Percentiles rank a stretch among this genome's conserved stretches.
Conservation (phyloP, 1,139 yeast species). For the Diutina scorzettiae region DNA sequence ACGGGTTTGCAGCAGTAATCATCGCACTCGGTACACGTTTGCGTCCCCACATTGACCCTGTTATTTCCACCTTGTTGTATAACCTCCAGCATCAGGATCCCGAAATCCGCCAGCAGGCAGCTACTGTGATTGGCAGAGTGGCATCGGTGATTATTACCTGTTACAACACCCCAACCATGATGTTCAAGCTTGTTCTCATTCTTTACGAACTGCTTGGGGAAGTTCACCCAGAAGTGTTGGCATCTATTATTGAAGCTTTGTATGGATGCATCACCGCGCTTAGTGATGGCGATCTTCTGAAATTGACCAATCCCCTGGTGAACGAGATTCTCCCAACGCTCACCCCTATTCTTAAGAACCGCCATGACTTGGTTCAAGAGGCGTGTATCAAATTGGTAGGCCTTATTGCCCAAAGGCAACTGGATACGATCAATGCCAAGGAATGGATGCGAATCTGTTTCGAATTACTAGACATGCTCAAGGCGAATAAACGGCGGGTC, state of each 20-base stretch:
- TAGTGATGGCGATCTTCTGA: constrained; percentile 26
- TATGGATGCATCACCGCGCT: constrained; percentile 23
- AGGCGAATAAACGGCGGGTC: constrained; percentile 70
- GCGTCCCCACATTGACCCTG: constrained; percentile 64
- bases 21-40: constrained; percentile 58
- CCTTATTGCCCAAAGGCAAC: constrained; percentile 69
- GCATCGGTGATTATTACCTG: constrained; percentile 42
- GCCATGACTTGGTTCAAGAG: constrained; percentile 89
- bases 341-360: constrained; percentile 82
- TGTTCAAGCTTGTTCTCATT: constrained; percentile 61
- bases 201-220: constrained; percentile 91
- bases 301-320: constrained; percentile 67
- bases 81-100: constrained; percentile 65
- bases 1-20: constrained; percentile 56
- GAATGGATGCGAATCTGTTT: constrained; percentile 98
- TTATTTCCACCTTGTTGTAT: constrained; percentile 62
- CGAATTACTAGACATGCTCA: constrained; percentile 80
- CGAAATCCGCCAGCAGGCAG: constrained; percentile 74
- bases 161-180: constrained; percentile 16
- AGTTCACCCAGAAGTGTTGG: constrained; percentile 87
- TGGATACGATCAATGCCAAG: constrained; percentile 77
- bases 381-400: constrained; percentile 75
- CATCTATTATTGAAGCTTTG: constrained; percentile 69
- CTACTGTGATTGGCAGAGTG: constrained; percentile 58
- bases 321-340: constrained; percentile 76